Percentiles rank a stretch among this genome's conserved stretches.
These are phyloP conservation scores for Elsinoe arachidis DNA, from an alignment of 2,329 filamentous ascomycete genomes.

Conservation along the genomic window DNA sequence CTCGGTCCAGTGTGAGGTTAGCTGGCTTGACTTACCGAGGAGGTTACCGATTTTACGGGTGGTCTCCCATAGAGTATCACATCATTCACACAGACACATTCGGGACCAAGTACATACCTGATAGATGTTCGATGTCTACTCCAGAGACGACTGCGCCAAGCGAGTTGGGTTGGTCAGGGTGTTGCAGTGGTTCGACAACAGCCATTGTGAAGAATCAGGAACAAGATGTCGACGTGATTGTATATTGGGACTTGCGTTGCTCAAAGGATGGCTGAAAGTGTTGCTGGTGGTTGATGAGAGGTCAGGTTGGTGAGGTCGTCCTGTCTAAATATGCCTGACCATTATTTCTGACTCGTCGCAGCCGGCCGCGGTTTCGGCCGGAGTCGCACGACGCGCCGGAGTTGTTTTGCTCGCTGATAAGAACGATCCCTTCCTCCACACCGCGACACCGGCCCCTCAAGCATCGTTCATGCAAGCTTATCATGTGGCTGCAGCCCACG, in stretches of 20 bases:
- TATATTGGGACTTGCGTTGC: background rate
- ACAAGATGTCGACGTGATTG: background rate
- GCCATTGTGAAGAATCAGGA: background rate
- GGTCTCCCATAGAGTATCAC: constrained; percentile 4
- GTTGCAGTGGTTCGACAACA: background rate
- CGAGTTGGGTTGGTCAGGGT: constrained; percentile 12
- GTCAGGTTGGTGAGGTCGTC: background rate
- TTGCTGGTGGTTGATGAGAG: too few relatives aligned
- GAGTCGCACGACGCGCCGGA: background rate
- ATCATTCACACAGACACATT: background rate
- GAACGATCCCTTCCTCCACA: background rate
- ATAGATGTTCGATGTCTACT: constrained; percentile 24
- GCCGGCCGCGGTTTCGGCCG: background rate
- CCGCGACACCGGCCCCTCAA: background rate
- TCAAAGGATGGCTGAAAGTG: too few relatives aligned
- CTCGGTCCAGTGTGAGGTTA: background rate
- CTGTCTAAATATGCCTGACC: background rate
- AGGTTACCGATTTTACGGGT: constrained; percentile 46
- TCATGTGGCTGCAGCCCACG: background rate
- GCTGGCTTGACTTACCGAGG: constrained; percentile 26
- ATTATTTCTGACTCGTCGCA: background rate
- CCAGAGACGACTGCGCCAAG: constrained; percentile 24
- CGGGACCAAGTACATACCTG: constrained; percentile 8
- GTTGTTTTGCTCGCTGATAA: background rate
- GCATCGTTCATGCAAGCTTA: constrained; percentile 8